Evolutionary conservation across 805 yeast genomes (phyloP).

Genomic region (Schizosaccharomyces cryophilus): DNA sequence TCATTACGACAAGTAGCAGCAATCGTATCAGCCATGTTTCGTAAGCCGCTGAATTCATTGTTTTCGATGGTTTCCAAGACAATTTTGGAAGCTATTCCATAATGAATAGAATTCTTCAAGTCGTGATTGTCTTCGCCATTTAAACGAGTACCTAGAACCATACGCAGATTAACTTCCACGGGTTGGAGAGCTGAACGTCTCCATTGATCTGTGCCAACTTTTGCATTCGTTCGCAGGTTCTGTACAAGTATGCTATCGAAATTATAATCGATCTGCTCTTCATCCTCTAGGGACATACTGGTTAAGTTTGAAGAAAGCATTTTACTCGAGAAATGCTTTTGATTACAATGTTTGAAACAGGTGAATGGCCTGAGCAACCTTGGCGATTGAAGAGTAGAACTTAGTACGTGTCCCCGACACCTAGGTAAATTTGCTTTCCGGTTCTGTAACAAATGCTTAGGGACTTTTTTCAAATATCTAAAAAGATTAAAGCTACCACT

Average conservation of each 20-base stretch:
- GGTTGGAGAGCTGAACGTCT: neutral
- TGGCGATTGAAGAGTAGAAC: no score
- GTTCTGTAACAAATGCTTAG: no score
- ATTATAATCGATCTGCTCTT: neutral
- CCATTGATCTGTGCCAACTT: neutral
- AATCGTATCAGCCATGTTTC: neutral
- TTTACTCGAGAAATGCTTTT: no score
- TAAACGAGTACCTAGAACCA: neutral
- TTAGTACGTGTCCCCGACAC: no score
- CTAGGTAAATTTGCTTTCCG: no score
- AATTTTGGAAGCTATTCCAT: slow-evolving; percentile 11
- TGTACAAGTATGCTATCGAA: neutral
- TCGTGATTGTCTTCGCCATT: neutral
- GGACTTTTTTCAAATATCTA: no score
- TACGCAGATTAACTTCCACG: neutral
- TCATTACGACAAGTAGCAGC: neutral
- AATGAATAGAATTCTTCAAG: slow-evolving; percentile 13
- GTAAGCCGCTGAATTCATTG: neutral
- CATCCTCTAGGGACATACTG: no score
- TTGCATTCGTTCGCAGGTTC: neutral
- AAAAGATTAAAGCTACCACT: no score
- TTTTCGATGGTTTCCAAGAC: slow-evolving; percentile 18
- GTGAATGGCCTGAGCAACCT: no score
- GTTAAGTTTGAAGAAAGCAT: no score
- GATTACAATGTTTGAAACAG: no score